phyloP scores from a whole-genome alignment of 176 grass and related monocot genomes.

The Cenchrus americanus region DNA sequence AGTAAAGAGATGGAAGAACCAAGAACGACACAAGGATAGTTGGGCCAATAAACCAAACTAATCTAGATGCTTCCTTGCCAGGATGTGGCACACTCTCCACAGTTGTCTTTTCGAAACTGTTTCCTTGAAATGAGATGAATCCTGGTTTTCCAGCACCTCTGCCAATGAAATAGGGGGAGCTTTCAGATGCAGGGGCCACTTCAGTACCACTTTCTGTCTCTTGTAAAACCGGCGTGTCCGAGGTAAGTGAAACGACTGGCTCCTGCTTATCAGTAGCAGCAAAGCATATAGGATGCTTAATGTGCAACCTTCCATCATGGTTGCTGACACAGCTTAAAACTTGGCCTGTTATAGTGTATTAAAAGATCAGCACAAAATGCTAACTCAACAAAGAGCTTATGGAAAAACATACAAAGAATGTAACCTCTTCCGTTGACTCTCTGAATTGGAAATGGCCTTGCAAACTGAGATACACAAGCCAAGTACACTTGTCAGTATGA shows the following conservation, averaged over 20 bases:
- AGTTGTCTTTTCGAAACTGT: constrained; percentile 35
- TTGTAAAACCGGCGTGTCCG: constrained; percentile 15
- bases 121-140: constrained; percentile 74
- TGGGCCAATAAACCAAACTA: constrained; percentile 89
- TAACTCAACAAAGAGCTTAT: background rate
- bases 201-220: constrained; percentile 20
- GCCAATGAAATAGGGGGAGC: constrained; percentile 40
- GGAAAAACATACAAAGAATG: constrained; percentile 19
- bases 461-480: constrained; percentile 46
- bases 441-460: constrained; percentile 29
- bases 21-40: constrained; percentile 85
- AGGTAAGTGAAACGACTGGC: constrained; percentile 31
- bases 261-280: constrained; percentile 57
- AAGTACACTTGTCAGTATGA: background rate
- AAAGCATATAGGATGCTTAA: constrained; percentile 39
- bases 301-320: constrained; percentile 40
- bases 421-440: constrained; percentile 39
- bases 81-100: constrained; percentile 52
- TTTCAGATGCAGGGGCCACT: constrained; percentile 38
- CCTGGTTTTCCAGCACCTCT: constrained; percentile 71
- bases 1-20: constrained; percentile 87
- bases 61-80: constrained; percentile 63
- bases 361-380: constrained; percentile 11
- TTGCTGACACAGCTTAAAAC: constrained; percentile 17
- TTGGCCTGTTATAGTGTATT: constrained; percentile 30